Conservation (phyloP, 2,329 filamentous ascomycete species). For the Dissoconium aciculare region DNA sequence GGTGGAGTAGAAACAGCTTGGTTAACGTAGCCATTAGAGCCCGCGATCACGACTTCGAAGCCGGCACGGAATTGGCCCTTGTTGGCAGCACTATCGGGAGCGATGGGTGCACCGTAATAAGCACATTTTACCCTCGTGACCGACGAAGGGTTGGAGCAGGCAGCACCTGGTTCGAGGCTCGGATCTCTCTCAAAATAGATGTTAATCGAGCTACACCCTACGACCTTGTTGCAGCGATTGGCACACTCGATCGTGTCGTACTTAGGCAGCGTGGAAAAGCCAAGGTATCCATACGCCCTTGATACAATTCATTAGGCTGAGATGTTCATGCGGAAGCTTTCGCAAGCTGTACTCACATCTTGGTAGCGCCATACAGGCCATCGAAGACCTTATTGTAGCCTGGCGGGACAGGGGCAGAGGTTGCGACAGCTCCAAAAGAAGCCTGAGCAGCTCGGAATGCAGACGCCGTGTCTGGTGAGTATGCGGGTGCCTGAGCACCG, state of each 20-base stretch:
- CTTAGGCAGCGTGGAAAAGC: constrained; percentile 11
- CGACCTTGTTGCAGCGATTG: constrained; percentile 10
- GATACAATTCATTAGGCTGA: too few species aligned
- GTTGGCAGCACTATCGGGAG: constrained; percentile 14
- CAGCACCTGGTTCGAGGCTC: constrained; percentile 15
- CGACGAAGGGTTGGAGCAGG: constrained; percentile 23
- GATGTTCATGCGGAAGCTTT: too few species aligned
- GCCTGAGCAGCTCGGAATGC: too few species aligned
- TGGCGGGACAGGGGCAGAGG: too few species aligned
- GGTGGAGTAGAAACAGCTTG: constrained; percentile 15
- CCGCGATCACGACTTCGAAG: constrained; percentile 29
- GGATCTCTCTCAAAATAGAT: constrained; percentile 23
- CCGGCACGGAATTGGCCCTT: constrained; percentile 19
- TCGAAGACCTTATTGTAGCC: too few species aligned
- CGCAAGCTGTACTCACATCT: too few species aligned
- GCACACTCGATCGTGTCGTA: constrained; percentile 21
- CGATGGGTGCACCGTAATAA: constrained; percentile 10
- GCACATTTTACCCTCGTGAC: constrained; percentile 12
- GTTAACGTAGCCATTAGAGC: constrained; percentile 21
- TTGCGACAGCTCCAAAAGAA: too few species aligned
- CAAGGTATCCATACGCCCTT: constrained; percentile 20
- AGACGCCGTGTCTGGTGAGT: too few species aligned
- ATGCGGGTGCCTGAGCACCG: too few species aligned
- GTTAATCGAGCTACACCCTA: constrained; percentile 14
- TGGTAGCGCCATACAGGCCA: too few species aligned